Base-by-base conservation (phyloP, 176 grass and related monocot genomes). In the Tillandsia leiboldiana region DNA sequence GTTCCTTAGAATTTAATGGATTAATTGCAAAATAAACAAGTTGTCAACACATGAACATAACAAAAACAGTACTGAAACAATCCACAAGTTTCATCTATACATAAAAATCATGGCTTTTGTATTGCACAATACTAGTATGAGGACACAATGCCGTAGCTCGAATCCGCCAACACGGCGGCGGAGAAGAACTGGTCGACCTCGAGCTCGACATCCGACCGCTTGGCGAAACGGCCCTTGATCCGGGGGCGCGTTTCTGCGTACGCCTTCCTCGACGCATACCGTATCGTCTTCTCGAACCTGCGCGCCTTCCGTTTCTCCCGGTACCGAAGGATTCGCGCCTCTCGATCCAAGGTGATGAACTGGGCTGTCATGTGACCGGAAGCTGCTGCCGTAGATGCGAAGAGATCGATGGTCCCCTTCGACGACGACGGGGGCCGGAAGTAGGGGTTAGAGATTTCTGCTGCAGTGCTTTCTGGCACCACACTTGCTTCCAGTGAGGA, bases 241-340 rank as follows among this genome's bases (percentile, higher is more conserved):
- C 83, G 70, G 2, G 83, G 78, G 52, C 83, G 64, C 17, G 73
- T 77, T 51, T 85, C 83, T 3, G 83, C 83, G 47, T 85, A 85
- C 14, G 83, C 78, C 79, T 85, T 85, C 26, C 83, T 80, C 23
- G 78, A 85, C 51, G 81, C 81, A 28, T 83, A 83, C 51, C 81
- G 66, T 12, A 83, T 83, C 17, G 81, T 83, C 53, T 83, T 83
- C 63, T 83, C 75, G 14, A 83, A 83, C 49, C 47, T 72, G 17
- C 81, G 77, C 9, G 75, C 63, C 51, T 83, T 83, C 49, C 74
- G 64, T 42, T 83, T 83, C 69, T 83, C 75, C 63, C 81, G 49
- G 47, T 83, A 83, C 11, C 81, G 64, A n/a, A 73, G 81, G 51
- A 83, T 70, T 51, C 70, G 51, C 48, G 81, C 69, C 63, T 83